Base-by-base conservation (phyloP, 176 grass and related monocot species). In the Coix lacrymajobi region DNA sequence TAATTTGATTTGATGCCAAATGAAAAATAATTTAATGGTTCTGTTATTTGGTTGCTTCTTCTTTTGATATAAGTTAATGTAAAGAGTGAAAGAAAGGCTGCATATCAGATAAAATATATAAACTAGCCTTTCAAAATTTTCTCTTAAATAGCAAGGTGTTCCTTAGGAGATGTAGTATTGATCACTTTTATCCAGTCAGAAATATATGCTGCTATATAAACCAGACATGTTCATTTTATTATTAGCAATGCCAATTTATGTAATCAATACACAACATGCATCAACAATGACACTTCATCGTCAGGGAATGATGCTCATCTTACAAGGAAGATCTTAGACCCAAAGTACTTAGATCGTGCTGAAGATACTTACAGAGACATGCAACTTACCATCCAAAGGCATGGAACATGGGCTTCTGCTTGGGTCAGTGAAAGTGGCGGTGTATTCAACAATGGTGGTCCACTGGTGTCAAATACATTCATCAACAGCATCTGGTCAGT, bases 351-450 rank as follows among this genome's bases (percentile, higher is more conserved):
- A 13, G 82, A 87, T 69, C 84, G 73, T 71, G 62, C 77, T 79
- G 78, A 88, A 79, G 79, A 88, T 81, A 85, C 84, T 81, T 94
- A 92, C 62, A 79, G 89, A 62, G 75, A 90, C 73, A 80, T 92
- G 73, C 92, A 94, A 49, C 89, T 92, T 69, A 91, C 90, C 41
- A 87, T 94, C 36, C 81, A 89, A 87, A 92, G 87, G 44, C 90
- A 91, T 79, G 92, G 92, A 71, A 72, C 87, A 71, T 94, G 89
- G 90, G 87, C 87, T 54, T 89, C 85, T 79, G 66, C 87, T 61
- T 94, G 92, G 92, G 89, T 94, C 69, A 85, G 92, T 61, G 92
- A 94, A 87, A 88, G 89, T 25, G 92, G 92, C 10, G 92, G 92
- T 48, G 92, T 86, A 37, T 94, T 89, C 79, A 94, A 94, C 74